Evolutionary conservation across 2,329 filamentous ascomycete genomes (phyloP).

Genomic region (Cladosporium colombiae): DNA sequence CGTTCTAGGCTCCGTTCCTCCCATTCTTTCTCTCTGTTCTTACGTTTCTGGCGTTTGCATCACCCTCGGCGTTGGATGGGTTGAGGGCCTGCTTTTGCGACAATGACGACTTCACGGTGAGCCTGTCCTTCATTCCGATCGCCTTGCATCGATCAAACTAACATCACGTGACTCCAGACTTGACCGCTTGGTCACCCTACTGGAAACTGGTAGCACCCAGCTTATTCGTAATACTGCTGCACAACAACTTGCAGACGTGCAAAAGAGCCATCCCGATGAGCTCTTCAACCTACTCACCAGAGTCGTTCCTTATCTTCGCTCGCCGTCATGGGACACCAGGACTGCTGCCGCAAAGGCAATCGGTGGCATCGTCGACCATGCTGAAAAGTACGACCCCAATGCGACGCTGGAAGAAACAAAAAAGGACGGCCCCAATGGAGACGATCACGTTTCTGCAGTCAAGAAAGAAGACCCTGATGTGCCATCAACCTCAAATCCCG

Average conservation of each 20-base stretch:
- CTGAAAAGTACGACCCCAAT: slow-evolving; percentile 81
- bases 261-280: slow-evolving; percentile 97
- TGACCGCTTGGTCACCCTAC: slow-evolving; percentile 64
- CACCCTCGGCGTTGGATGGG: slow-evolving; percentile 21
- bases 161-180: slow-evolving; percentile 36
- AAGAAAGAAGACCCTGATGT: slow-evolving; percentile 58
- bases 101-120: slow-evolving; percentile 30
- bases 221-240: slow-evolving; percentile 96
- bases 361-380: slow-evolving; percentile 89
- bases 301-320: slow-evolving; percentile 91
- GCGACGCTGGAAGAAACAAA: slow-evolving; percentile 34
- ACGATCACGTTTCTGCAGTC: slow-evolving; percentile 40
- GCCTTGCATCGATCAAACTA: slow-evolving; percentile 8
- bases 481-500: slow-evolving; percentile 48
- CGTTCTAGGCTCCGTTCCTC: not conserved
- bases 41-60: slow-evolving; percentile 18
- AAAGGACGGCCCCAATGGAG: slow-evolving; percentile 41
- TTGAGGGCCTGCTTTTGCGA: slow-evolving; percentile 21
- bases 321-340: slow-evolving; percentile 96
- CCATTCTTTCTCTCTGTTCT: slow-evolving; percentile 20
- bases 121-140: slow-evolving; percentile 12
- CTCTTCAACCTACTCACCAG: slow-evolving; percentile 91
- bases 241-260: slow-evolving; percentile 94
- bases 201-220: slow-evolving; percentile 95
- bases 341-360: slow-evolving; percentile 92